Evolutionary conservation across 2,329 filamentous ascomycete species (phyloP).

Genomic region (Microsporum ferrugineum): DNA sequence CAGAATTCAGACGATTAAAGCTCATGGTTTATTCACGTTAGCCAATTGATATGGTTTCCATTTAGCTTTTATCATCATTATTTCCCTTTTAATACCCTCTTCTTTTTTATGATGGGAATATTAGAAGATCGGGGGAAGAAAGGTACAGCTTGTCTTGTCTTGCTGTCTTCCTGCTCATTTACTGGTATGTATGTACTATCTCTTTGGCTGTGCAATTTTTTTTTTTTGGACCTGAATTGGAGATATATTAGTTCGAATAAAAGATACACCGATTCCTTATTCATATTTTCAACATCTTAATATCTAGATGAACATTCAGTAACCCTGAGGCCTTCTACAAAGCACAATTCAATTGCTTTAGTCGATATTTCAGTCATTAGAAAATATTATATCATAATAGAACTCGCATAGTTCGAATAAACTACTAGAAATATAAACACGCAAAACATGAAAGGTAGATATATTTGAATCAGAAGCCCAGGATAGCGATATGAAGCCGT

Average conservation of each 20-base stretch:
- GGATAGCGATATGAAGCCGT: not conserved
- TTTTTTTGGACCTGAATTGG: not conserved
- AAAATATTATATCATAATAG: too few relatives aligned
- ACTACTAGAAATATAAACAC: too few relatives aligned
- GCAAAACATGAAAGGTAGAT: not conserved
- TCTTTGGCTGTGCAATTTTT: not conserved
- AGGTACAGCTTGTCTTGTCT: not conserved
- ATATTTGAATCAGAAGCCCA: not conserved
- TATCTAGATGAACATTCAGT: not conserved
- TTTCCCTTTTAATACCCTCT: not conserved
- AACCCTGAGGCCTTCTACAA: too few relatives aligned
- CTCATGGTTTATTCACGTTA: not conserved
- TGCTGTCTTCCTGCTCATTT: not conserved
- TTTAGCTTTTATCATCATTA: not conserved
- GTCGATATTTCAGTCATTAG: too few relatives aligned
- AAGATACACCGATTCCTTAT: not conserved
- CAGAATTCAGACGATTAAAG: not conserved
- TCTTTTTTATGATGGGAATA: not conserved
- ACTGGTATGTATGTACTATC: not conserved
- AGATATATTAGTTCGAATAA: not conserved
- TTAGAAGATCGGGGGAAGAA: not conserved
- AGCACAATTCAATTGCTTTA: too few relatives aligned
- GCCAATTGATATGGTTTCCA: not conserved
- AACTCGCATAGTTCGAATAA: too few relatives aligned
- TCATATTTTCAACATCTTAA: not conserved